Percentiles rank a stretch among this genome's conserved stretches.
phyloP scores from a whole-genome alignment of 1,284 basidiomycete genomes.

The Caloboletus firmus region DNA sequence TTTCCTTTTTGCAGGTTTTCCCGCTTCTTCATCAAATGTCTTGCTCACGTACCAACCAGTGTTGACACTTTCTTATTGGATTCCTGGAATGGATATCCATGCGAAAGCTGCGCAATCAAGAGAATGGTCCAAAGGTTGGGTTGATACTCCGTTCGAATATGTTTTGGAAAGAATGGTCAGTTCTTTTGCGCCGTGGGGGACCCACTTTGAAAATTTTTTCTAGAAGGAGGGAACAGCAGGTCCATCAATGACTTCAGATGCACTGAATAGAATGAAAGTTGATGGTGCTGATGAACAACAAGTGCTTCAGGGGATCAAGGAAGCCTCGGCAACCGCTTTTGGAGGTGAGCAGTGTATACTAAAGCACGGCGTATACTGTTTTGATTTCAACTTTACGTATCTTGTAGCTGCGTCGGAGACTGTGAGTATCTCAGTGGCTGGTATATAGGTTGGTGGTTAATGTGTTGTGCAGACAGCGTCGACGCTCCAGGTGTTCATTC shows the following conservation, averaged over 20 bases:
- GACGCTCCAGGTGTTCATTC: slow-evolving; percentile 39
- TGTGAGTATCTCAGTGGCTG: slow-evolving; percentile 5
- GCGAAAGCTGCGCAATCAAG: slow-evolving; percentile 18
- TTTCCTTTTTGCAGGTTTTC: slow-evolving; percentile 14
- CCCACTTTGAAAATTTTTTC: background rate
- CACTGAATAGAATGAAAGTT: slow-evolving; percentile 6
- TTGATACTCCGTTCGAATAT: slow-evolving; percentile 26
- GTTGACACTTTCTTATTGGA: slow-evolving; percentile 18
- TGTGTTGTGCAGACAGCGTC: slow-evolving; percentile 36
- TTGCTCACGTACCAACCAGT: slow-evolving; percentile 15
- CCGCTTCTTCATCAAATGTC: background rate
- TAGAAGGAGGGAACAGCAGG: slow-evolving; percentile 16
- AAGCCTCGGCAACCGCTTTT: slow-evolving; percentile 21
- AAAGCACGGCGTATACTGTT: background rate
- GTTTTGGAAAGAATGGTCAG: slow-evolving; percentile 17
- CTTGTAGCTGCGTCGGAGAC: slow-evolving; percentile 22
- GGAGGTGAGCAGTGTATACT: slow-evolving; percentile 6
- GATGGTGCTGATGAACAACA: background rate
- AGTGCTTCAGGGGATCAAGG: slow-evolving; percentile 16
- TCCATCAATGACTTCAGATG: slow-evolving; percentile 18
- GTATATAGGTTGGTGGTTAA: background rate
- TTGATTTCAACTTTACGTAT: background rate
- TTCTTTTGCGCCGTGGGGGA: background rate
- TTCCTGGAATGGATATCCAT: slow-evolving; percentile 21
- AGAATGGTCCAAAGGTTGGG: slow-evolving; percentile 18